Base-by-base conservation (phyloP, 768 basidiomycete genomes). In the Kwoniella mangroviensis region DNA sequence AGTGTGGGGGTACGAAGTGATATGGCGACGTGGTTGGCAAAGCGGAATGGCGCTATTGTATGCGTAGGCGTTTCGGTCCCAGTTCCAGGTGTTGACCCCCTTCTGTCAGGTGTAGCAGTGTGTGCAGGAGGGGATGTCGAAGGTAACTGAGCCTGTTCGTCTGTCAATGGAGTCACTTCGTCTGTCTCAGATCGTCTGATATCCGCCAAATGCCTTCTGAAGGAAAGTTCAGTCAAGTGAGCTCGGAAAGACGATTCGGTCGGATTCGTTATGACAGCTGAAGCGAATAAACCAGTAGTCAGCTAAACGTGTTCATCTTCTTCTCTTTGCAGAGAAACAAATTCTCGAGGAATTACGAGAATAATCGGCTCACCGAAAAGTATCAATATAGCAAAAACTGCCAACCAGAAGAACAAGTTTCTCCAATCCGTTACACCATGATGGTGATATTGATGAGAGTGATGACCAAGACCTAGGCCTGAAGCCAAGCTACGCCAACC, bases 201-300 rank as follows among this genome's bases (percentile, higher is more conserved):
- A 65, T 90, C 90, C 70, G 89, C 92, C 70, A 98, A 88, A 83
- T 98, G 94, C 65, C 92, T 92, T 63, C 95, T 92, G 83, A 99
- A 98, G 26, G 94, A 95, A 79, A 92, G 92, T 80, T 97, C 94
- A n/a, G 95, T 98, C 75, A 98, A 90, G 85, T 93, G 95, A 21
- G 93, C 87, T 63, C 95, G 90, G 84, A 99, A 98, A 7, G 94
- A 94, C 57, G 90, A 90, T 84, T 98, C 94, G 66, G 91, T 89
- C 24, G 96, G 96, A 83, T 98, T 98, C 42, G 94, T 93, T 81
- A 95, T 88, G 86, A 94, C 94, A 58, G 95, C 96, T 98, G 63
- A 17, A 22, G 7, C 22, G 28, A 11, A 28, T 43, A n/a, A 49
- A 34, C 15, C 19, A 65, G 28, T 22, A n/a, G 15, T 43, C 41